These are phyloP conservation scores for Albatrellus ellisii DNA, from an alignment of 768 basidiomycete genomes.

Conservation along the genomic window DNA sequence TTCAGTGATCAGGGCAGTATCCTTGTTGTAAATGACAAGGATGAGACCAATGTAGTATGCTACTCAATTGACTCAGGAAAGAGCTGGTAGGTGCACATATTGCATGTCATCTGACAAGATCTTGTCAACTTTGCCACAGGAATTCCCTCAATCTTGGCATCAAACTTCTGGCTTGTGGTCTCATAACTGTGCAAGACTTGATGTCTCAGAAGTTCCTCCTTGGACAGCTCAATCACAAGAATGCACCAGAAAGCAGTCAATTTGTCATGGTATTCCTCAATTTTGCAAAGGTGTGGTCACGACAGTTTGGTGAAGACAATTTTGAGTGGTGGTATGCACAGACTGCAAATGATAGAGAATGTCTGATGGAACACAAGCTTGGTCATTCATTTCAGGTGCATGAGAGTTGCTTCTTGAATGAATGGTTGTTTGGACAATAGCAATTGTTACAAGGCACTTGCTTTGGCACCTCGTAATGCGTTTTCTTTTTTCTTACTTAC, in stretches of 20 bases:
- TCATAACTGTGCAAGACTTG: conserved; percentile 89
- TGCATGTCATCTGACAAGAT: too few relatives aligned
- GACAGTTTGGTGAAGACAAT: conserved; percentile 58
- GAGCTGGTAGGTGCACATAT: conserved; percentile 53
- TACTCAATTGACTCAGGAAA: conserved; percentile 79
- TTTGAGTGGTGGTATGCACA: conserved; percentile 87
- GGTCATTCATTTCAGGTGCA: conserved; percentile 27
- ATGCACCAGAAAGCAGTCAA: conserved; percentile 39
- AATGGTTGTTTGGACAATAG: background rate
- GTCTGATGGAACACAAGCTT: conserved; percentile 94
- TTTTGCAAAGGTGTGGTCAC: conserved; percentile 53
- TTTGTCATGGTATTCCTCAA: conserved; percentile 74
- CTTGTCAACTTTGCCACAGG: conserved; percentile 29
- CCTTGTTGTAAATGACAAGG: conserved; percentile 79
- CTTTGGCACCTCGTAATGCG: too few relatives aligned
- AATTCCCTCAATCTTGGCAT: conserved; percentile 54
- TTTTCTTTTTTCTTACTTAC: too few relatives aligned
- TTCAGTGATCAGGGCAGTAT: conserved; percentile 87
- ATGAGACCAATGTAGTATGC: conserved; percentile 45
- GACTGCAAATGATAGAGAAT: conserved; percentile 45
- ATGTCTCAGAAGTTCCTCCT: conserved; percentile 95
- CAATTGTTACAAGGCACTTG: too few relatives aligned
- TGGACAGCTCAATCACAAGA: conserved; percentile 55
- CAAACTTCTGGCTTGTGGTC: conserved; percentile 53
- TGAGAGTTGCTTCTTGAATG: background rate